Evolutionary conservation across 805 yeast species (phyloP), one percentile per base, ranked within the genome.

Genomic region (Millerago galiae): DNA sequence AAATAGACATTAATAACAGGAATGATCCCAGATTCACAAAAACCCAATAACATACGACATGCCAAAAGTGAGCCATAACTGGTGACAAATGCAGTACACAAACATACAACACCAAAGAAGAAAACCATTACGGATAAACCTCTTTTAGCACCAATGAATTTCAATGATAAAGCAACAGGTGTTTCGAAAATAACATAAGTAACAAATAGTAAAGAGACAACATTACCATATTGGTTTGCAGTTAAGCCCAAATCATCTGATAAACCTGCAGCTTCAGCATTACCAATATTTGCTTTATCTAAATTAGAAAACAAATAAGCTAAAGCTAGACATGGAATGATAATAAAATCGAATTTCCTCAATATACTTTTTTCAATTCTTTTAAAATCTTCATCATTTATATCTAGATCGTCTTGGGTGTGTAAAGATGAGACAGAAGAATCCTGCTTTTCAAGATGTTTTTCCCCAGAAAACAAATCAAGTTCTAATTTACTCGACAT

Each of bases 271-370:
- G 73, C 65, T 34, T 67, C 67, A 9, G 82, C 82, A 52, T 77
- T 77, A 50, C 82, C 81, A 41, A 77, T 74, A 52, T 76, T 77
- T 12, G 79, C 72, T 45, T 75, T 67, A 56, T 77, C 83, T 43
- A 77, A 58, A 37, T 67, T 65, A 3, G 77, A 68, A 35, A 71
- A 59, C 43, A 74, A 66, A 52, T 72, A 74, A 34, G 70, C 56
- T 16, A 66, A 44, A 8, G 68, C 57, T 43, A 73, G 56, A 42
- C 72, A 54, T 1, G 78, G 77, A 37, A 73, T 58, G 12, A 72
- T 51, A 37, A 61, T 62, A 37, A 55, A 50, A 49, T 74, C 79
- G 55, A 72, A 60, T 50, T 71, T 71, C 33, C 53, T 56, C 11
- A 69, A 45, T n/a, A 72, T 58, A 24, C 49, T 46, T 26, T 49